Evolutionary conservation across 208 protist species (phyloP).

Genomic region (Trypanosoma conorhini): DNA sequence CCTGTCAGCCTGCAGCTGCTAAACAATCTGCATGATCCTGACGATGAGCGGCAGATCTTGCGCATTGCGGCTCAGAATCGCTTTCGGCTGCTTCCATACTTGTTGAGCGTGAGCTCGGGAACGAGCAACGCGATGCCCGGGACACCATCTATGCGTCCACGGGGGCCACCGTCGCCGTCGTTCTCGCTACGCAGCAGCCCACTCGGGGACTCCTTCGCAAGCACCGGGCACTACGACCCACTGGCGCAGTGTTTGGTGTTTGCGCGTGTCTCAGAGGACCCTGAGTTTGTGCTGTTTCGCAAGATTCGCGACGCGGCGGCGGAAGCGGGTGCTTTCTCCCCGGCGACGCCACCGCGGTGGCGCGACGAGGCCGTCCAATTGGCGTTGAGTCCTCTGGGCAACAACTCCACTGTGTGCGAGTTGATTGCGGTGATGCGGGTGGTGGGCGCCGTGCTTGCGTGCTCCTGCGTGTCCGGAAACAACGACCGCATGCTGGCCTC

Average conservation of each 20-base stretch:
- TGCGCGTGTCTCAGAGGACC: slow-evolving; percentile 54
- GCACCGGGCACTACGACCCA: slow-evolving; percentile 61
- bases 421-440: slow-evolving; percentile 69
- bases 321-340: neutral
- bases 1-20: slow-evolving; percentile 41
- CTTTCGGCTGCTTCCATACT: slow-evolving; percentile 71
- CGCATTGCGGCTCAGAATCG: slow-evolving; percentile 62
- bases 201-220: slow-evolving; percentile 55
- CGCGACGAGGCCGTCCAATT: slow-evolving; percentile 45
- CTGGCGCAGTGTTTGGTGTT: slow-evolving; percentile 65
- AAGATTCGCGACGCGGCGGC: slow-evolving; percentile 31
- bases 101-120: slow-evolving; percentile 60
- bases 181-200: slow-evolving; percentile 51
- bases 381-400: slow-evolving; percentile 39
- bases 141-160: slow-evolving; percentile 35
- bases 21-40: slow-evolving; percentile 39
- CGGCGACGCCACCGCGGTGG: slow-evolving; percentile 32
- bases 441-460: slow-evolving; percentile 54
- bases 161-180: slow-evolving; percentile 38
- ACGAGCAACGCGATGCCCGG: slow-evolving; percentile 44
- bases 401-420: slow-evolving; percentile 49
- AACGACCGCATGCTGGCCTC: slow-evolving; percentile 33
- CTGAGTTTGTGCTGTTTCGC: slow-evolving; percentile 63
- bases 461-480: slow-evolving; percentile 36
- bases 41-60: slow-evolving; percentile 38